These are phyloP conservation scores for Globisporangium iwayamae DNA, from an alignment of 352 stramenopile species.

Conservation along the genomic window DNA sequence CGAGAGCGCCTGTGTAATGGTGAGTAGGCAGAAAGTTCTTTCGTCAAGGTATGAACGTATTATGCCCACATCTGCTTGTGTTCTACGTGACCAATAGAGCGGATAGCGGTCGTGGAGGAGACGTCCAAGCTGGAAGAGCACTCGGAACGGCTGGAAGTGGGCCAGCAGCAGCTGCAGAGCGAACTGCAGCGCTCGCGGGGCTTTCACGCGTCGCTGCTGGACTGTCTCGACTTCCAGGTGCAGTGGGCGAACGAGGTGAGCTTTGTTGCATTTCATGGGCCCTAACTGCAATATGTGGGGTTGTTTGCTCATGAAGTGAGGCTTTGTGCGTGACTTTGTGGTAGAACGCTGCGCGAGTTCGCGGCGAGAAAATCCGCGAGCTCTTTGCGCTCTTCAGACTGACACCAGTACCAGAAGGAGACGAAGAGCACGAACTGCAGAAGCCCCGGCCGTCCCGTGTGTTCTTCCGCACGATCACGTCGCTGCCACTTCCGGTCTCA, in stretches of 20 bases:
- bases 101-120: constrained; percentile 55
- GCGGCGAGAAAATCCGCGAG: constrained; percentile 65
- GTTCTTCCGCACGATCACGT: constrained; percentile 66
- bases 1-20: constrained; percentile 65
- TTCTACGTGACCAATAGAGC: constrained; percentile 21
- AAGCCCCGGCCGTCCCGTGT: constrained; percentile 5
- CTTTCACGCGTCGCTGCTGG: constrained; percentile 48
- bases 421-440: neutral
- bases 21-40: constrained; percentile 4
- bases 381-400: constrained; percentile 64
- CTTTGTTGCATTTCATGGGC: neutral
- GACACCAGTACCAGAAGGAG: neutral
- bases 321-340: neutral
- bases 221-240: constrained; percentile 68
- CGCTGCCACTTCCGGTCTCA: constrained; percentile 66
- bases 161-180: constrained; percentile 37
- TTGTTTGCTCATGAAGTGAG: neutral
- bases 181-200: constrained; percentile 27
- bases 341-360: constrained; percentile 61
- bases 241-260: constrained; percentile 55
- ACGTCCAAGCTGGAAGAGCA: constrained; percentile 47
- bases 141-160: constrained; percentile 33
- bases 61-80: neutral
- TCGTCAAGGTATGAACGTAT: neutral
- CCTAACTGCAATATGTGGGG: neutral